These are phyloP conservation scores for Collybiopsis confluens DNA, from an alignment of 768 basidiomycete species.

Conservation along the genomic window DNA sequence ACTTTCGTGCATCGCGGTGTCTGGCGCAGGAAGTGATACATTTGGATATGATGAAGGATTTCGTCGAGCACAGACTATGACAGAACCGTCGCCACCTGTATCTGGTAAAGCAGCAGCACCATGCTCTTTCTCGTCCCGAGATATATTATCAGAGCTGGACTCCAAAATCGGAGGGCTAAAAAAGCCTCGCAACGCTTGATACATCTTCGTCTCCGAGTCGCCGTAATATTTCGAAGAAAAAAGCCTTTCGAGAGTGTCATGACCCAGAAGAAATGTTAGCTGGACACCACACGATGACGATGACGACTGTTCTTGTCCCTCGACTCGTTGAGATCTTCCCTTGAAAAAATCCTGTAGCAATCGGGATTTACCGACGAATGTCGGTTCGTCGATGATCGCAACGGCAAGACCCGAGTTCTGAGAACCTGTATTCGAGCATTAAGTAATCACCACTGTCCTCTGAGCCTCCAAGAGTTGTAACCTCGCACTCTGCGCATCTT, in stretches of 20 bases:
- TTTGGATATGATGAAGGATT: slow-evolving; percentile 12
- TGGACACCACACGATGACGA: slow-evolving; percentile 19
- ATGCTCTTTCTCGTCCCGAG: too few relatives aligned
- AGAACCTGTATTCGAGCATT: too few relatives aligned
- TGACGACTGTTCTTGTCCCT: too few relatives aligned
- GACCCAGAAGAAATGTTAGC: slow-evolving; percentile 73
- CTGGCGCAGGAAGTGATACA: background rate
- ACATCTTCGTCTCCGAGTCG: slow-evolving; percentile 46
- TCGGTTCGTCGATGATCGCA: slow-evolving; percentile 82
- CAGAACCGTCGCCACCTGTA: slow-evolving; percentile 47
- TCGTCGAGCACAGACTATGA: slow-evolving; percentile 68
- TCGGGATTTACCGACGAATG: slow-evolving; percentile 79
- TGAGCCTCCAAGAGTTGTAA: too few relatives aligned
- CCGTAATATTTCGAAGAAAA: slow-evolving; percentile 72
- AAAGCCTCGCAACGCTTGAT: slow-evolving; percentile 48
- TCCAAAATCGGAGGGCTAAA: slow-evolving; percentile 34
- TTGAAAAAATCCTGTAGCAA: slow-evolving; percentile 50
- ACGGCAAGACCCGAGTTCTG: slow-evolving; percentile 59
- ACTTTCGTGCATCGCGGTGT: slow-evolving; percentile 8
- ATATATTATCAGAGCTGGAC: too few relatives aligned
- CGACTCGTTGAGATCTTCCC: slow-evolving; percentile 28
- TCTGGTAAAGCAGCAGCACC: too few relatives aligned
- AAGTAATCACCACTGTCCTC: too few relatives aligned
- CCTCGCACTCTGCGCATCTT: slow-evolving; percentile 12
- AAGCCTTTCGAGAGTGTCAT: slow-evolving; percentile 82